Percentiles rank a stretch among this genome's conserved stretches.
Evolutionary conservation across 495 filamentous ascomycete genomes (phyloP).

Genomic region (Astrocystis sublimbata): DNA sequence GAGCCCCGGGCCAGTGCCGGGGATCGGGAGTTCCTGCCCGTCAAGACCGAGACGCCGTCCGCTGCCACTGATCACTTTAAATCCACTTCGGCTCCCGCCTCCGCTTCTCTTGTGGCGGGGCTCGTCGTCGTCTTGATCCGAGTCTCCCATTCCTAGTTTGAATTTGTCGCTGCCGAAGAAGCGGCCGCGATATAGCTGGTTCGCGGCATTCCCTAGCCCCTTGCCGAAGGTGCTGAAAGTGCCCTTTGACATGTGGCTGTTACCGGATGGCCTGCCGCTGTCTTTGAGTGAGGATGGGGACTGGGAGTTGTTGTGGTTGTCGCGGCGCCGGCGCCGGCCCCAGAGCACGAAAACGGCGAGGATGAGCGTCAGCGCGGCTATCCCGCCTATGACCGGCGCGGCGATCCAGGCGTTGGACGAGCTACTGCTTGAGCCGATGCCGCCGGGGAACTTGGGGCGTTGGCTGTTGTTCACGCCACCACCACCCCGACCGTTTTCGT

Average conservation of each 20-base stretch:
- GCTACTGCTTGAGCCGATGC: not conserved
- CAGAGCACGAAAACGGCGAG: slow-evolving; percentile 39
- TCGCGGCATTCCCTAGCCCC: not conserved
- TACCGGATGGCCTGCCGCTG: not conserved
- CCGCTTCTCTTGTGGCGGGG: slow-evolving; percentile 17
- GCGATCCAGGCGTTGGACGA: slow-evolving; percentile 39
- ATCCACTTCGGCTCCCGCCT: slow-evolving; percentile 16
- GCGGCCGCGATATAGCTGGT: not conserved
- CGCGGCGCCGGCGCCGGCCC: slow-evolving; percentile 28
- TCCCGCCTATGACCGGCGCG: slow-evolving; percentile 40
- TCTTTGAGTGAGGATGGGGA: not conserved
- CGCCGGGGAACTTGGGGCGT: not conserved
- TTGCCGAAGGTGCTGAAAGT: not conserved
- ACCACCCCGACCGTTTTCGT: not conserved
- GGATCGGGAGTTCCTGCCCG: slow-evolving; percentile 14
- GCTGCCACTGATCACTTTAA: slow-evolving; percentile 14
- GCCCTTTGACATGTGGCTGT: not conserved
- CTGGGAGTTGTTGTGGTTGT: no score
- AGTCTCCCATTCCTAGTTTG: not conserved
- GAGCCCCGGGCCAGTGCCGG: slow-evolving; percentile 10
- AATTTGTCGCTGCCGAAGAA: slow-evolving; percentile 1
- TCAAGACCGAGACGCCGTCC: slow-evolving; percentile 5
- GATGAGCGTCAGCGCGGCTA: slow-evolving; percentile 38
- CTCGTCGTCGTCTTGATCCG: slow-evolving; percentile 6
- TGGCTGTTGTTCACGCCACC: not conserved